Base-by-base conservation (phyloP, 2,329 filamentous ascomycete species). In the Blumeriella jaapii region DNA sequence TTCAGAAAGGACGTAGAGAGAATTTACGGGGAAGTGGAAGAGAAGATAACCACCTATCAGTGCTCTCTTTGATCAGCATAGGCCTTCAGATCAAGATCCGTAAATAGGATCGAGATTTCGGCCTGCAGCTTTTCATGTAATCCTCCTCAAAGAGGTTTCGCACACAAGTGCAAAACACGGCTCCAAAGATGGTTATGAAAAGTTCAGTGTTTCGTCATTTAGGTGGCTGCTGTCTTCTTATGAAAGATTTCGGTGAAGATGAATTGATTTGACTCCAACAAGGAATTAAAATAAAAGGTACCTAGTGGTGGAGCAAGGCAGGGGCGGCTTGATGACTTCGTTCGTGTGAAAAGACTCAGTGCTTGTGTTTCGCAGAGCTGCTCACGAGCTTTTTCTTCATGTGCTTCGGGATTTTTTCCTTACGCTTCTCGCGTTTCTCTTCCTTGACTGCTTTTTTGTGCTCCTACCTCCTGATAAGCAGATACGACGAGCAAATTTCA, bases 351-450 rank as follows among this genome's bases (percentile, higher is more conserved):
- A 5, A 13, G n/a, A 26, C 19, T 49, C 42, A 52, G 34, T 55
- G 50, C 47, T 54, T 56, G 33, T 55, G 51, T 40, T 50, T 51
- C 23, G 52, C 48, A 7, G 53, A 52, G 44, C 65, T 65, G 37
- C 68, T 70, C 16, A 93, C 73, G 39, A 93, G 61, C 56, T 81
- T 83, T 67, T 95, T 96, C 71, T 98, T 98, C 20, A 94, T 47
- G 56, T 93, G 77, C 63, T 98, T 98, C 0, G 91, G 89, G 62
- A 98, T 93, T 67, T 98, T 98, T 3, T 83, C 82, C 59, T 89
- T 84, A 41, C 91, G 68, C 65, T 93, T 86, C 59, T 95, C 87
- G 22, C 85, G 77, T 64, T 94, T 95, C 53, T 87, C 89, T 53
- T 95, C 89, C 62, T 96, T 98, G 48, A 95, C 81, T 1, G 81